These are phyloP conservation scores for Casuarina cunninghamiana DNA, from an alignment of 306 rosid genomes.

Conservation along the genomic window DNA sequence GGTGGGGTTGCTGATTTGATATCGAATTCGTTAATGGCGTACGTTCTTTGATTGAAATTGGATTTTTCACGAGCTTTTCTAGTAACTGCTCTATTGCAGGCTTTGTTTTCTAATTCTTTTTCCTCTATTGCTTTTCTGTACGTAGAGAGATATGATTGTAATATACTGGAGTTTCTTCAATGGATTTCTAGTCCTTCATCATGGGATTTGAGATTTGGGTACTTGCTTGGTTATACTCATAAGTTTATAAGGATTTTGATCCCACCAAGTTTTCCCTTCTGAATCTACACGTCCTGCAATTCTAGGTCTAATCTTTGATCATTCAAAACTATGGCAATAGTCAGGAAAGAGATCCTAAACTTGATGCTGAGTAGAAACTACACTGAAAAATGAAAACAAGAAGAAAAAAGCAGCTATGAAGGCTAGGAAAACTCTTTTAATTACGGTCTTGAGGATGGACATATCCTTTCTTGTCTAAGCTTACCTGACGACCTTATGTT, in stretches of 20 bases:
- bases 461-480: too few species aligned
- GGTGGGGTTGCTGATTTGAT: not conserved
- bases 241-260: not conserved
- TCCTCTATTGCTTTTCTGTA: not conserved
- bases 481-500: too few species aligned
- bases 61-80: conserved; percentile 11
- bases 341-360: not conserved
- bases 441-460: too few species aligned
- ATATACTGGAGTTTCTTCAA: not conserved
- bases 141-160: conserved; percentile 5
- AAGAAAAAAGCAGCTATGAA: too few species aligned
- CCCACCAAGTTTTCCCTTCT: not conserved
- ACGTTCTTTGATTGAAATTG: conserved; percentile 6
- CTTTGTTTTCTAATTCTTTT: conserved; percentile 2
- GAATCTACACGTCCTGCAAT: not conserved
- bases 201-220: not conserved
- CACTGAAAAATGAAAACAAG: not conserved
- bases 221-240: not conserved
- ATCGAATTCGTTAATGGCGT: not conserved
- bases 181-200: not conserved
- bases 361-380: not conserved
- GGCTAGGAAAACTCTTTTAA: too few species aligned
- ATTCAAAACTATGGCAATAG: not conserved
- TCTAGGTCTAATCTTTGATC: not conserved
- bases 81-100: not conserved